These are phyloP conservation scores for Cladophialophora bantiana DNA, from an alignment of 2,329 filamentous ascomycete species.

Conservation along the genomic window DNA sequence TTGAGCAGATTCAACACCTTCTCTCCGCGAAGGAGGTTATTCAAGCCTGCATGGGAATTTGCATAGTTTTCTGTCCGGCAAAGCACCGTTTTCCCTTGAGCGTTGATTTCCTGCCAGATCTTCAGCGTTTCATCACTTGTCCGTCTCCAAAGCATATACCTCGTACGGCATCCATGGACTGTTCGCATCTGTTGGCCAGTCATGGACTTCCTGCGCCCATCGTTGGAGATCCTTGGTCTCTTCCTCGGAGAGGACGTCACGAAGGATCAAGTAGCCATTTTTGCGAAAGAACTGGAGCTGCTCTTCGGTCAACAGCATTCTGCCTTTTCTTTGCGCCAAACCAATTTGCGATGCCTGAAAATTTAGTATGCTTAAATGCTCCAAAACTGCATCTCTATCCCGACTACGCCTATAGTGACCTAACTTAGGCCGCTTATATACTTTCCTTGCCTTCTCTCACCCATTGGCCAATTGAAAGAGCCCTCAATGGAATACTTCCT, in stretches of 20 bases:
- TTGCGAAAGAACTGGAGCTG: slow-evolving; percentile 10
- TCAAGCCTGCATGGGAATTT: slow-evolving; percentile 46
- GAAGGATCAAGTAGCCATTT: slow-evolving; percentile 21
- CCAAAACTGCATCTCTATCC: background rate
- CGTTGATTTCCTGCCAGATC: slow-evolving; percentile 44
- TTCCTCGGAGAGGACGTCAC: slow-evolving; percentile 14
- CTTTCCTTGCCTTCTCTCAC: background rate
- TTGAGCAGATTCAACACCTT: slow-evolving; percentile 44
- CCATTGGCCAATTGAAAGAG: background rate
- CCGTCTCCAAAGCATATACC: slow-evolving; percentile 1
- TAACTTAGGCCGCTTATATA: background rate
- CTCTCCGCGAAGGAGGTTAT: slow-evolving; percentile 47
- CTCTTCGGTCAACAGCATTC: slow-evolving; percentile 8
- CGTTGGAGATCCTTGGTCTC: slow-evolving; percentile 34
- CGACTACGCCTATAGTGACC: background rate
- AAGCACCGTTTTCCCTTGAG: slow-evolving; percentile 43
- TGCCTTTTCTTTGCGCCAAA: background rate
- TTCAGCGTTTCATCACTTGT: slow-evolving; percentile 22
- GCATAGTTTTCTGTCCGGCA: slow-evolving; percentile 48
- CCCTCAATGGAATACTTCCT: background rate
- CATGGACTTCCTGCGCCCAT: slow-evolving; percentile 49
- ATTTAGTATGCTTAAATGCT: background rate
- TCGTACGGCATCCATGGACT: slow-evolving; percentile 24
- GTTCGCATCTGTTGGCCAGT: slow-evolving; percentile 40
- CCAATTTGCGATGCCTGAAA: background rate